Evolutionary conservation across 805 yeast species (phyloP).

Genomic region (Phaffomyces opuntiae): DNA sequence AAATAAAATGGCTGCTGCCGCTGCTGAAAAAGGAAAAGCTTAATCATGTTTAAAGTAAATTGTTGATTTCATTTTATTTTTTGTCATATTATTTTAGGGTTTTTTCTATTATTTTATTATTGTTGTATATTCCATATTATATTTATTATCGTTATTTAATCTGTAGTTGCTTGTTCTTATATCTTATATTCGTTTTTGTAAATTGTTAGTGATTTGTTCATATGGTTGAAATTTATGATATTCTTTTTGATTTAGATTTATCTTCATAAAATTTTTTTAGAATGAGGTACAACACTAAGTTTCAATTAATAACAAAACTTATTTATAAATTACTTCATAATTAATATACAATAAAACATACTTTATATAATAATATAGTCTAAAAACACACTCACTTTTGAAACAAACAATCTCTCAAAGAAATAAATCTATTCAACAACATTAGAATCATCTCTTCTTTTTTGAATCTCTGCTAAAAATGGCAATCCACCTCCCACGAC

Average conservation of each 20-base stretch:
- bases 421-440: conserved; percentile 30
- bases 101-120: neutral
- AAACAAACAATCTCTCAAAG: too few relatives aligned
- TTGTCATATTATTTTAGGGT: neutral
- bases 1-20: conserved; percentile 75
- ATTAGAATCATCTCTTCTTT: conserved; percentile 38
- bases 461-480: conserved; percentile 43
- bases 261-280: too few relatives aligned
- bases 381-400: too few relatives aligned
- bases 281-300: too few relatives aligned
- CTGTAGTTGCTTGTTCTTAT: too few relatives aligned
- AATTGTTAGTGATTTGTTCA: too few relatives aligned
- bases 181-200: neutral
- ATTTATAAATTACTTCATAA: too few relatives aligned
- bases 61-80: neutral
- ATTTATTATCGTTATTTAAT: neutral
- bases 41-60: neutral
- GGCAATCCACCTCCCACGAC: conserved; percentile 36
- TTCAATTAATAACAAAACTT: too few relatives aligned
- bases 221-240: too few relatives aligned
- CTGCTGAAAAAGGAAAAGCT: conserved; percentile 7
- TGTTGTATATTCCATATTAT: conserved; percentile 2
- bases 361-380: neutral
- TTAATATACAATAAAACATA: neutral
- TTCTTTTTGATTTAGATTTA: too few relatives aligned